Conservation (phyloP, 1,284 basidiomycete species). For the Irpex sp. region DNA sequence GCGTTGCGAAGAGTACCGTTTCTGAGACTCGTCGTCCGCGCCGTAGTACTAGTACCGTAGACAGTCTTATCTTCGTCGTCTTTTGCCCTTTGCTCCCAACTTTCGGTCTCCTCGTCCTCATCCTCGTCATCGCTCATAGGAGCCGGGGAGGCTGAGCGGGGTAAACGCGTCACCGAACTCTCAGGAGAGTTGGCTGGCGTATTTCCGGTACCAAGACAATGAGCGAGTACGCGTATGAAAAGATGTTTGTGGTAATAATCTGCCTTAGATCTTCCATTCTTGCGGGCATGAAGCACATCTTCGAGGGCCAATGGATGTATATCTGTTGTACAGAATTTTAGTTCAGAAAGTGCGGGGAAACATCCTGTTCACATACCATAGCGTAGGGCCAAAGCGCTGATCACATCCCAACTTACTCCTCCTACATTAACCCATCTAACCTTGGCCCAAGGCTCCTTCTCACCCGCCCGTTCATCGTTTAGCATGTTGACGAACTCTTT, state of each 20-base stretch:
- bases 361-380: constrained; percentile 41
- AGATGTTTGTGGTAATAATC: constrained; percentile 68
- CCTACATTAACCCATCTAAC: constrained; percentile 73
- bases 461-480: constrained; percentile 34
- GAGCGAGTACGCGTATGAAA: constrained; percentile 63
- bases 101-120: constrained; percentile 17
- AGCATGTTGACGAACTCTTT: constrained; percentile 50
- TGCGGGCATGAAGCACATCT: constrained; percentile 56
- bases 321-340: constrained; percentile 31
- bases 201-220: constrained; percentile 42
- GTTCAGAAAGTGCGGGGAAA: too few species aligned
- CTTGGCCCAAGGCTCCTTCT: constrained; percentile 50
- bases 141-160: constrained; percentile 41
- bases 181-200: constrained; percentile 10
- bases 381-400: constrained; percentile 59
- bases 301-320: constrained; percentile 69
- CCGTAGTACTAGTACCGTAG: constrained; percentile 23
- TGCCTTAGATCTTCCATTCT: constrained; percentile 59
- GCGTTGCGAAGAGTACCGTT: constrained; percentile 10
- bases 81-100: constrained; percentile 12
- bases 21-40: constrained; percentile 23
- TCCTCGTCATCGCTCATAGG: constrained; percentile 25
- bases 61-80: constrained; percentile 26
- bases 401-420: constrained; percentile 69
- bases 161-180: constrained; percentile 29